Evolutionary conservation across 73 alveolate genomes (phyloP).

Genomic region (Blepharisma stoltei): DNA sequence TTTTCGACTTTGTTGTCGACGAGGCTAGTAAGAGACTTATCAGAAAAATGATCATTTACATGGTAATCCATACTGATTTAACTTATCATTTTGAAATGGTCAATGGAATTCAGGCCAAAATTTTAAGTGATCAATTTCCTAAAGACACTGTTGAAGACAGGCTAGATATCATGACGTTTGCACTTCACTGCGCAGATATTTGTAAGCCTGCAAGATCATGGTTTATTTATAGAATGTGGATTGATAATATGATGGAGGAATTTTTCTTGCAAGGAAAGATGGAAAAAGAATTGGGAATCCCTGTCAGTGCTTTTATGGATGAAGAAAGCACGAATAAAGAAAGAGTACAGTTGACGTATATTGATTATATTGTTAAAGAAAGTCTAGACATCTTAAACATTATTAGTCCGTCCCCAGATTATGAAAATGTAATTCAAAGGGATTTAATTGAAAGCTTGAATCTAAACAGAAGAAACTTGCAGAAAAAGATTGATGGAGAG

Average conservation of each 20-base stretch:
- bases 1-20: constrained; percentile 53
- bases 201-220: constrained; percentile 59
- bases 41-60: constrained; percentile 47
- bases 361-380: constrained; percentile 39
- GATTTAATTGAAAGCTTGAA: constrained; percentile 7
- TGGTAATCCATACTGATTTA: constrained; percentile 57
- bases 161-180: constrained; percentile 33
- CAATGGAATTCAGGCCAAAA: constrained; percentile 60
- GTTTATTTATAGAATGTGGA: constrained; percentile 64
- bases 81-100: constrained; percentile 54
- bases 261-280: constrained; percentile 80
- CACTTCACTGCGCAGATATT: constrained; percentile 50
- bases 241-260: constrained; percentile 77
- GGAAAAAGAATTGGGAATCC: constrained; percentile 76
- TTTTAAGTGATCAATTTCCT: constrained; percentile 59
- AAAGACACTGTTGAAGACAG: constrained; percentile 61
- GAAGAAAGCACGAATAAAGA: constrained; percentile 78
- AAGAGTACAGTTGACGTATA: constrained; percentile 55
- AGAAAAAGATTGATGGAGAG: constrained; percentile 26
- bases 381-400: constrained; percentile 14
- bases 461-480: constrained; percentile 11
- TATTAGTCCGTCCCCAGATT: neutral
- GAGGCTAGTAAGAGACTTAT: constrained; percentile 38
- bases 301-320: constrained; percentile 81
- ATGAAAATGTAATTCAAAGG: constrained; percentile 10